Evolutionary conservation across 1,139 yeast species (phyloP).

Genomic region (Saccharomyces pastorianus): DNA sequence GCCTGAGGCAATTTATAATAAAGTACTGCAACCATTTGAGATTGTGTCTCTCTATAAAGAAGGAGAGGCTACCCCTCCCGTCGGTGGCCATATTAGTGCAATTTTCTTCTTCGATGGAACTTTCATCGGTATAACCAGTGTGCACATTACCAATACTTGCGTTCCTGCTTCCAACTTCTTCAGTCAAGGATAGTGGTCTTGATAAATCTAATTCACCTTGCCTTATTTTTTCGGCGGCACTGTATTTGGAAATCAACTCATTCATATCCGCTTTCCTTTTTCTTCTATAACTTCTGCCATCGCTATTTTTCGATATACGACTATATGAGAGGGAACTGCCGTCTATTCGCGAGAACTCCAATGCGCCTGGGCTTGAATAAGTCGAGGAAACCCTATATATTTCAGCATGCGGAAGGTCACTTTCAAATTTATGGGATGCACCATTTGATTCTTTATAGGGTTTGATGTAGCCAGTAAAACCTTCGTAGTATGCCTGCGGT

Average conservation of each 20-base stretch:
- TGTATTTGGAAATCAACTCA: slow-evolving; percentile 50
- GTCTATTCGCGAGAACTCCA: slow-evolving; percentile 2
- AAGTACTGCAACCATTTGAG: slow-evolving; percentile 28
- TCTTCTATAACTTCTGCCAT: slow-evolving; percentile 3
- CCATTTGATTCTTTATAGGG: not conserved
- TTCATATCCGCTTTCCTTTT: slow-evolving; percentile 40
- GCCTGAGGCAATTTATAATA: slow-evolving; percentile 46
- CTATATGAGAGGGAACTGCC: not conserved
- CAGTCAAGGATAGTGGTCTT: slow-evolving; percentile 24
- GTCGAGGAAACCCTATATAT: slow-evolving; percentile 5
- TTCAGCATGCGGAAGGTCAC: not conserved
- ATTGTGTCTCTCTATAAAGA: slow-evolving; percentile 14
- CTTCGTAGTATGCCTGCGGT: not conserved
- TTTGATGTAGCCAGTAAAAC: not conserved
- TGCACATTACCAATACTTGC: slow-evolving; percentile 8
- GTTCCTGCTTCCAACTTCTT: slow-evolving; percentile 23
- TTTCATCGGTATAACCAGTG: not conserved
- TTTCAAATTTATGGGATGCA: not conserved
- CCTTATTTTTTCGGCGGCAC: slow-evolving; percentile 34
- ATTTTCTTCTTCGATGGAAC: slow-evolving; percentile 1
- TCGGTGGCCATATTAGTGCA: not conserved
- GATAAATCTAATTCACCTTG: slow-evolving; percentile 26
- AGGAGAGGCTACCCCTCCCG: not conserved
- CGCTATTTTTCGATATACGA: not conserved
- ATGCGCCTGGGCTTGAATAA: slow-evolving; percentile 5